Evolutionary conservation across 108 stramenopile species (phyloP).

Genomic region (Skeletonema potamos): DNA sequence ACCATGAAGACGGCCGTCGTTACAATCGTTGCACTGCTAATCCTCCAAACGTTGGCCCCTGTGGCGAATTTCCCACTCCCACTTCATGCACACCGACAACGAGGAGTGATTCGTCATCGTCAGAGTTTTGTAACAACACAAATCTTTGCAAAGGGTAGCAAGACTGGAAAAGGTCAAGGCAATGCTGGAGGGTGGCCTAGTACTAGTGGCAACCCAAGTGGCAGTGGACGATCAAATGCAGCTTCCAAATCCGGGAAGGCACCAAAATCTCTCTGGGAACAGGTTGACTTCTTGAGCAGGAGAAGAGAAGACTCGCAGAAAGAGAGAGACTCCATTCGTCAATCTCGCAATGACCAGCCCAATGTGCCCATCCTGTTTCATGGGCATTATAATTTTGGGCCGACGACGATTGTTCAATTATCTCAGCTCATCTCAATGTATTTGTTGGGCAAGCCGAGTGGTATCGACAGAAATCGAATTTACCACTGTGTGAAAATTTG

Average conservation of each 20-base stretch:
- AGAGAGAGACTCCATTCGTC: neutral
- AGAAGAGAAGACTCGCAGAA: neutral
- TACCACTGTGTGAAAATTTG: slow-evolving; percentile 4
- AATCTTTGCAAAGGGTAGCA: neutral
- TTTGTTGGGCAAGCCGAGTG: slow-evolving; percentile 1
- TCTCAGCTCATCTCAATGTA: slow-evolving; percentile 11
- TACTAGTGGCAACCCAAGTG: slow-evolving; percentile 10
- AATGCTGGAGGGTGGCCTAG: slow-evolving; percentile 13
- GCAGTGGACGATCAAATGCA: slow-evolving; percentile 6
- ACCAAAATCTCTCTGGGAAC: neutral
- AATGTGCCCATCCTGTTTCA: too few species aligned
- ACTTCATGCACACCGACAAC: too few species aligned
- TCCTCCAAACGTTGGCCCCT: too few species aligned
- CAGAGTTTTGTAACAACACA: neutral
- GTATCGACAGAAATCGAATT: slow-evolving; percentile 6
- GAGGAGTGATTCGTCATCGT: neutral
- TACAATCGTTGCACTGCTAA: too few species aligned
- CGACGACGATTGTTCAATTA: neutral
- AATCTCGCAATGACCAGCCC: too few species aligned
- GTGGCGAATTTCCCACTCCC: too few species aligned
- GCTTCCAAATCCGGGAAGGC: neutral
- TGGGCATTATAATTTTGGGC: neutral
- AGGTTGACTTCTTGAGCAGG: neutral
- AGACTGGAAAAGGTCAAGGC: neutral
- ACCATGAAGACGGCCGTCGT: too few species aligned